phyloP scores from a whole-genome alignment of 768 basidiomycete species.

The Mycena alexandri region DNA sequence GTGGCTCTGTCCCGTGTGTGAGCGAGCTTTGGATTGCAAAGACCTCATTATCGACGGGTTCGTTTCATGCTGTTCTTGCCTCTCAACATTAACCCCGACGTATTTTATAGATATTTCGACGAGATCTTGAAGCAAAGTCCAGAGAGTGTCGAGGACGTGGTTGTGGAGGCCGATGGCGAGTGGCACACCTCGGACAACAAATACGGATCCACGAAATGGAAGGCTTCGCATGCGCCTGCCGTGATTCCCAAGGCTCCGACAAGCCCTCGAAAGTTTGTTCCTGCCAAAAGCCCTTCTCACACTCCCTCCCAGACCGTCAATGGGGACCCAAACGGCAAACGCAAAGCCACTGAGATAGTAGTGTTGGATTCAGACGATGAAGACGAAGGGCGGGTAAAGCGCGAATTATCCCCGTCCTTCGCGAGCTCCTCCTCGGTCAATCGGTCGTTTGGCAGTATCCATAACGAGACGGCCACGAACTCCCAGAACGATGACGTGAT shows the following conservation, averaged over 20 bases:
- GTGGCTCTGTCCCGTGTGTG: slow-evolving; percentile 95
- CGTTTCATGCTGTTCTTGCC: slow-evolving; percentile 37
- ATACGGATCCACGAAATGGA: slow-evolving; percentile 83
- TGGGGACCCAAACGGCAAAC: slow-evolving; percentile 55
- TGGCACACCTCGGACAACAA: slow-evolving; percentile 96
- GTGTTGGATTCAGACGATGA: slow-evolving; percentile 85
- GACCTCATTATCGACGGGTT: slow-evolving; percentile 96
- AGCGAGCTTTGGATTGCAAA: slow-evolving; percentile 78
- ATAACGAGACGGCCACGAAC: slow-evolving; percentile 44
- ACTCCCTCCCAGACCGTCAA: slow-evolving; percentile 43
- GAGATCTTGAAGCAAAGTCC: slow-evolving; percentile 84
- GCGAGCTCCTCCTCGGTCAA: slow-evolving; percentile 56
- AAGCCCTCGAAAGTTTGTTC: slow-evolving; percentile 51
- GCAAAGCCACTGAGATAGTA: slow-evolving; percentile 68
- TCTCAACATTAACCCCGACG: slow-evolving; percentile 13
- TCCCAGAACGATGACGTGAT: slow-evolving; percentile 70
- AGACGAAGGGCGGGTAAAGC: slow-evolving; percentile 80
- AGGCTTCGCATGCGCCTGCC: slow-evolving; percentile 60
- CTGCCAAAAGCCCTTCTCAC: slow-evolving; percentile 39
- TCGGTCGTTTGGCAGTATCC: slow-evolving; percentile 46
- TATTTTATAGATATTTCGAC: slow-evolving; percentile 79
- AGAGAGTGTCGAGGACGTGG: slow-evolving; percentile 89
- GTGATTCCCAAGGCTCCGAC: slow-evolving; percentile 39
- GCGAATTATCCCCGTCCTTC: slow-evolving; percentile 78
- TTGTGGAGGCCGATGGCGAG: slow-evolving; percentile 93